Percentiles rank a stretch among this genome's conserved stretches.
Conservation (phyloP, 225 moss, liverwort and hornwort species). For the Rhytidiadelphus loreus region DNA sequence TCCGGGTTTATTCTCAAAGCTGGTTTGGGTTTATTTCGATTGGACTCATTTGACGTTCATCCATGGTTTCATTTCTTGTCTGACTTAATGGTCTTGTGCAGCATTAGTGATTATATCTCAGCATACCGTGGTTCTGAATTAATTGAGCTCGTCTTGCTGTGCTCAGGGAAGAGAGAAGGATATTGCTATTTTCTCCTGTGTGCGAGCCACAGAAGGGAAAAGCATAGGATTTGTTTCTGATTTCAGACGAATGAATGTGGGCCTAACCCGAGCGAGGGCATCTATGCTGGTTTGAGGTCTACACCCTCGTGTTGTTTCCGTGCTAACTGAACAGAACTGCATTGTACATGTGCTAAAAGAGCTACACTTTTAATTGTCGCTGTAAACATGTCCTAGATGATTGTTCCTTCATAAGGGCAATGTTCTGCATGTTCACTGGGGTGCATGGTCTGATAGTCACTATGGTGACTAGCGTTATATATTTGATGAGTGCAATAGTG, state of each 20-base stretch:
- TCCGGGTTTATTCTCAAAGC: neutral
- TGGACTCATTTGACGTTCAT: neutral
- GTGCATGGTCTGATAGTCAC: neutral
- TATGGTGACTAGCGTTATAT: neutral
- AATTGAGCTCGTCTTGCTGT: neutral
- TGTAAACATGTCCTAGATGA: neutral
- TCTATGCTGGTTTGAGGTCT: slow-evolving; percentile 72
- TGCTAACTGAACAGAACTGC: neutral
- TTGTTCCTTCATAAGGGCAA: neutral
- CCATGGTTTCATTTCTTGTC: neutral
- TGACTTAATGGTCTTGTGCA: neutral
- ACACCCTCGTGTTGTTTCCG: neutral
- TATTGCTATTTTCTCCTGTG: slow-evolving; percentile 90
- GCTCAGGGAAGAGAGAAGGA: slow-evolving; percentile 96
- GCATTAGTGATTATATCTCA: neutral
- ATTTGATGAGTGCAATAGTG: neutral
- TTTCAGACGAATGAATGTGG: slow-evolving; percentile 94
- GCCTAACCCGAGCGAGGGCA: slow-evolving; percentile 86
- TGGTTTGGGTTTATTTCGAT: neutral
- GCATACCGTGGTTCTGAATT: neutral
- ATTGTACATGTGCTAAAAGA: neutral
- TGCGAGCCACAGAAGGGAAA: slow-evolving; percentile 73
- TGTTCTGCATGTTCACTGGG: neutral
- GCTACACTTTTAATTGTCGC: neutral
- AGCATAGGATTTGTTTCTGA: slow-evolving; percentile 96